Base-by-base conservation (phyloP, 192 early-diverging fungal species). In the Backusella circina region DNA sequence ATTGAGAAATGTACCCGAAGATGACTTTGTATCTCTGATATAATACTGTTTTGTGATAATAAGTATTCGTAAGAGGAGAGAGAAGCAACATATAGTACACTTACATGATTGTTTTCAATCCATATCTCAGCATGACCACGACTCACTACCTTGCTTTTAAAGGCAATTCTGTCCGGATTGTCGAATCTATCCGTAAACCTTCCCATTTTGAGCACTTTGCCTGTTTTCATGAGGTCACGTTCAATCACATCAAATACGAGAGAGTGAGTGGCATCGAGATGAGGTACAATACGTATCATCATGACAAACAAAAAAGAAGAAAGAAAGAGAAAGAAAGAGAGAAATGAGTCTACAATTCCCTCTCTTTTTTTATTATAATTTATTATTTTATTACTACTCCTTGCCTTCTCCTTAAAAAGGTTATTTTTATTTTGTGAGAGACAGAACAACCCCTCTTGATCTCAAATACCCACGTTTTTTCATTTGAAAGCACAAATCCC, bases 1-100 rank as follows among this genome's bases (percentile, higher is more conserved):
- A 85, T 99, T 99, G 36, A 99, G 84, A 76, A 98, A 99, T 15
- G 98, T 99, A 10, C 98, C 98, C 32, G 97, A 98, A 2, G 97
- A 99, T 28, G 94, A 95, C 73, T 95, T 97, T 51, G 94, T 95
- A 83, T 99, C 98, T 76, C 91, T 91, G 75, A 98, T 93, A 77
- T 61, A 61, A 28, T 28, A 61, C 54, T 61, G n/a, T n/a, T n/a
- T n/a, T n/a, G n/a, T 28, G 18, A 8, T 51, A 44, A 18, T 47
- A 35, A 36, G 2, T 73, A 8, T 32, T 35, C 33, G 2, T 5
- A 47, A 47, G 18, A 47, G n/a, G 39, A 41, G 2, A 13, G 12
- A 41, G 7, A 47, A 6, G 9, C 23, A 26, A 28, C 7, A 28
- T 18, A 18, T 32, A n/a, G 0, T n/a, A 28, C 28, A 69, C 33